These are phyloP conservation scores for Pelargonium nanum DNA, from an alignment of 345 rosid species.

Conservation along the genomic window DNA sequence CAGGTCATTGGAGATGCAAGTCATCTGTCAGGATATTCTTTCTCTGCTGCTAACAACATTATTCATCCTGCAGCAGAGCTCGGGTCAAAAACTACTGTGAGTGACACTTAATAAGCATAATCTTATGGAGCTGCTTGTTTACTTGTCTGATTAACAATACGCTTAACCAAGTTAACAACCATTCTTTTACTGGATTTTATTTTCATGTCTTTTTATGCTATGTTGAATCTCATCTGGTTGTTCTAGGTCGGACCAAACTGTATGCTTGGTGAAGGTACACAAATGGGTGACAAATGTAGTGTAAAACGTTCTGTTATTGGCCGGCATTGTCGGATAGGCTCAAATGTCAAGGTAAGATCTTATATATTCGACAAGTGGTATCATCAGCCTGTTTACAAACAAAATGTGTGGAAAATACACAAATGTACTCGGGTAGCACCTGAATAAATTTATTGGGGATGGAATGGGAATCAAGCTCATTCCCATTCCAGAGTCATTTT, in stretches of 20 bases:
- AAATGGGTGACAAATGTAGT: constrained; percentile 91
- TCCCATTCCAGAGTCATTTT: too few relatives aligned
- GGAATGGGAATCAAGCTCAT: too few relatives aligned
- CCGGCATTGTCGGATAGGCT: constrained; percentile 91
- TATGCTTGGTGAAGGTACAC: constrained; percentile 91
- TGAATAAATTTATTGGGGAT: too few relatives aligned
- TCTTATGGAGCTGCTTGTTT: not conserved
- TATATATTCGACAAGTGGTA: not conserved
- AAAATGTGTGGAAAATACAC: not conserved
- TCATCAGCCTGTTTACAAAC: not conserved
- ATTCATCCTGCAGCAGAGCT: constrained; percentile 73
- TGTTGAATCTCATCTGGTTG: constrained; percentile 1
- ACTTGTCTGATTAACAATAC: not conserved
- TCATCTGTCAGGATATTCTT: constrained; percentile 72
- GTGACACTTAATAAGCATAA: constrained; percentile 12
- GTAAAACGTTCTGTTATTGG: constrained; percentile 95
- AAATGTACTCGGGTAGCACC: too few relatives aligned
- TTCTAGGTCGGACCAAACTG: constrained; percentile 84
- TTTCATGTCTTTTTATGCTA: constrained; percentile 1
- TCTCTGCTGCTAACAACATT: constrained; percentile 68
- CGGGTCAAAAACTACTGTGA: constrained; percentile 83
- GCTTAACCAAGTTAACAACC: not conserved
- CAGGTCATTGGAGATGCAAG: constrained; percentile 84
- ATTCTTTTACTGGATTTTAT: not conserved
- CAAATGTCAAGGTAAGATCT: constrained; percentile 79